Evolutionary conservation across 177 flowering plant genomes (phyloP), one percentile per base, ranked within the genome.

Genomic region (Tripterygium wilfordii): DNA sequence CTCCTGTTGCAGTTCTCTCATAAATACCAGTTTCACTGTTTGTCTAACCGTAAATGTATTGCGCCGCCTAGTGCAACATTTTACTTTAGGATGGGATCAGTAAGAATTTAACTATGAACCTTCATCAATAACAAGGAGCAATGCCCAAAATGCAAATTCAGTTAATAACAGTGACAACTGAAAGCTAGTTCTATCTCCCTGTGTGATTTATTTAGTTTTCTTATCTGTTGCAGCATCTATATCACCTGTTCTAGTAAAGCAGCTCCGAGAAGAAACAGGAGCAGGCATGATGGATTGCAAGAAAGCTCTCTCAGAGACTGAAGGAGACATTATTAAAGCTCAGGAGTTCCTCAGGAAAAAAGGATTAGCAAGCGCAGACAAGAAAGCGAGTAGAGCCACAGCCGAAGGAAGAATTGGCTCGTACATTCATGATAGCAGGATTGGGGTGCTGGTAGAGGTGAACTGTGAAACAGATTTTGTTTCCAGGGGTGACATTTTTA

Each of bases 261-360:
- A 84, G 56, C 76, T 92, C 28, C 88, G 96, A 29, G 96, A 92
- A 45, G 99, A 92, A 64, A 80, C 99, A 42, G 99, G 99, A 51
- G 96, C 96, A 41, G 99, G 99, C 43, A 94, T 94, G 99, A 94
- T 94, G 99, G 99, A 94, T 45, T 94, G 99, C 72, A 94, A 89
- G 63, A 89, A 76, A 23, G 99, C 99, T 32, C 82, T 94, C 0
- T 48, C 83, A 10, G 99, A 82, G 65, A 81, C 85, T 33, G 95
- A 70, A 54, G 99, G 97, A 1, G 95, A 94, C 74, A 62, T 86
- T 26, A 67, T 59, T 40, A 86, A 89, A 64, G 99, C 99, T 36
- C 95, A 81, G 55, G 97, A 89, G 64, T 89, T 67, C 69, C 88
- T 94, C 8, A 67, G 99, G 45, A 89, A 86, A 78, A 94, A 94